These are phyloP conservation scores for Candida michaelii DNA, from an alignment of 805 yeast genomes.

Conservation along the genomic window DNA sequence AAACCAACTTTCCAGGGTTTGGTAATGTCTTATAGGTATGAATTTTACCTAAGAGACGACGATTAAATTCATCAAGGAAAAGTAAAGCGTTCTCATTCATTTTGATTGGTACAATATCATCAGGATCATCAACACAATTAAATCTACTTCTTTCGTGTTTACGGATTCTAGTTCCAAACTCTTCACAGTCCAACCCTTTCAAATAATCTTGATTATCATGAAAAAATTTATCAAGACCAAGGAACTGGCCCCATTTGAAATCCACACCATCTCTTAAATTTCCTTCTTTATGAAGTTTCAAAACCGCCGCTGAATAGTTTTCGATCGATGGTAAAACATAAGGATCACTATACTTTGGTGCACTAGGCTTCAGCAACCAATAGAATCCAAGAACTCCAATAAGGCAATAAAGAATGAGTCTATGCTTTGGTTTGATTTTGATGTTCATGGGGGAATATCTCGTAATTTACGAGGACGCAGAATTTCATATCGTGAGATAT, in stretches of 20 bases:
- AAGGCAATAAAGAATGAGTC: background rate
- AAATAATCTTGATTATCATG: slow-evolving; percentile 5
- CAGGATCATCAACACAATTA: slow-evolving; percentile 16
- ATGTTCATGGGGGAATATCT: slow-evolving; percentile 4
- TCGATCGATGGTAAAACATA: slow-evolving; percentile 8
- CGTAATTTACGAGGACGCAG: slow-evolving; percentile 2
- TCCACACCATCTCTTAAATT: slow-evolving; percentile 5
- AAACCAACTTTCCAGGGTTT: slow-evolving; percentile 14
- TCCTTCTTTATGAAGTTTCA: slow-evolving; percentile 4
- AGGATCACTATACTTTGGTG: background rate
- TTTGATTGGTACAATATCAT: slow-evolving; percentile 10
- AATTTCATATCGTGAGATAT: slow-evolving; percentile 3
- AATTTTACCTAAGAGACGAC: slow-evolving; percentile 13
- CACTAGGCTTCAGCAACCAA: background rate
- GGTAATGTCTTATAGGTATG: slow-evolving; percentile 12
- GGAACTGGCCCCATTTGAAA: slow-evolving; percentile 15
- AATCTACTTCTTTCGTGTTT: slow-evolving; percentile 12
- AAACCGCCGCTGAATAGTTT: slow-evolving; percentile 12
- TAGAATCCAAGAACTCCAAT: background rate
- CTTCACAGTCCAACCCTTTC: slow-evolving; percentile 13
- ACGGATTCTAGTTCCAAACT: slow-evolving; percentile 12
- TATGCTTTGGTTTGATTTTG: background rate
- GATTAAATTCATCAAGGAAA: slow-evolving; percentile 10
- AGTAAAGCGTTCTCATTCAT: slow-evolving; percentile 13
- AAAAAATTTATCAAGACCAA: slow-evolving; percentile 12